Evolutionary conservation across 164 flowering plant species (phyloP).

Genomic region (Stephania cephalantha): DNA sequence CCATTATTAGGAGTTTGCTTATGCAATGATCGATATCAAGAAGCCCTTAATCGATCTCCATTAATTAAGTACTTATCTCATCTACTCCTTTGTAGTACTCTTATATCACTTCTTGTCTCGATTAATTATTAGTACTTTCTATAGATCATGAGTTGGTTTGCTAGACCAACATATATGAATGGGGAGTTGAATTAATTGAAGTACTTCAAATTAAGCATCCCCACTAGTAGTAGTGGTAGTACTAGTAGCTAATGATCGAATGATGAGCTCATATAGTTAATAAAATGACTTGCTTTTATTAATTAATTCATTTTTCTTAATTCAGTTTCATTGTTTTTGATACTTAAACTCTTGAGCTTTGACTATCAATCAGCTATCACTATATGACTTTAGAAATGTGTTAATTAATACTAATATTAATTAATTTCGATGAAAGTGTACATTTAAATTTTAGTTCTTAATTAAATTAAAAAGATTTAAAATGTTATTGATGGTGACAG

Average conservation of each 20-base stretch:
- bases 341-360: background rate
- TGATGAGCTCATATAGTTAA: background rate
- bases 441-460: background rate
- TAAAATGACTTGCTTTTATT: background rate
- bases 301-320: background rate
- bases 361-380: background rate
- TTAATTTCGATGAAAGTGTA: background rate
- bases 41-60: background rate
- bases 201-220: background rate
- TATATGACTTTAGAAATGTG: background rate
- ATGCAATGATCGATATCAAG: conserved; percentile 14
- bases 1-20: conserved; percentile 61
- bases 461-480: background rate
- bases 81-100: background rate
- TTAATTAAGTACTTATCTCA: background rate
- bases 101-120: background rate
- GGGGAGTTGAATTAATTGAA: background rate
- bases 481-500: background rate
- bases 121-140: background rate
- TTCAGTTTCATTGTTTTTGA: background rate
- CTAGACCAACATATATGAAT: background rate
- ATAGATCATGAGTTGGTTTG: background rate
- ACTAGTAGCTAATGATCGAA: background rate
- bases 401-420: no score
- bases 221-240: background rate